phyloP scores from a whole-genome alignment of 1,139 yeast genomes.

The Entelexis sorbosivorans region DNA sequence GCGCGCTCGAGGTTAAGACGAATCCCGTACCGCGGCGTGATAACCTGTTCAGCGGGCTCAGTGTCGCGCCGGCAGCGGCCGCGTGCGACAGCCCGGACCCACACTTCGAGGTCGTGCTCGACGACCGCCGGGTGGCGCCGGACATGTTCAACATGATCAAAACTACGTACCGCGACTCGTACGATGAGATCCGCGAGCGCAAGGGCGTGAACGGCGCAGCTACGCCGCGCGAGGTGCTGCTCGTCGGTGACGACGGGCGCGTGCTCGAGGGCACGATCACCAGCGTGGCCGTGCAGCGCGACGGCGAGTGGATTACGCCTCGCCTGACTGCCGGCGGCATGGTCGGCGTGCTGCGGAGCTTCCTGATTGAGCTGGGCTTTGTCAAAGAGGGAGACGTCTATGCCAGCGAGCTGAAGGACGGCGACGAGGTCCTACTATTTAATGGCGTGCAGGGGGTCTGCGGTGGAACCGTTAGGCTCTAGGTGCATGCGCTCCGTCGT shows the following conservation, averaged over 20 bases:
- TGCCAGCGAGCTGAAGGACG: constrained; percentile 40
- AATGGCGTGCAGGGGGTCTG: constrained; percentile 74
- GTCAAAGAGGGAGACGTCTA: constrained; percentile 47
- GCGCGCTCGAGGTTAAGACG: constrained; percentile 45
- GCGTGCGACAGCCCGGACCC: constrained; percentile 26
- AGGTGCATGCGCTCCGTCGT: background rate
- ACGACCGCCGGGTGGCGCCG: constrained; percentile 27
- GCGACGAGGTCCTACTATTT: constrained; percentile 59
- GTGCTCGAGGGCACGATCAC: constrained; percentile 81
- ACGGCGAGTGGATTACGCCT: constrained; percentile 65
- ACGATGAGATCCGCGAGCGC: constrained; percentile 50
- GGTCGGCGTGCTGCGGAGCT: constrained; percentile 71
- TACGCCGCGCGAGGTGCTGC: constrained; percentile 55
- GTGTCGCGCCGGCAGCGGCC: constrained; percentile 17
- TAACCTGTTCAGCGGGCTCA: constrained; percentile 39
- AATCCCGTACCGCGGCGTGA: constrained; percentile 33
- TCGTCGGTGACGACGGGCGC: constrained; percentile 49
- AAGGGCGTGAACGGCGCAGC: constrained; percentile 29
- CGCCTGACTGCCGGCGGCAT: constrained; percentile 64
- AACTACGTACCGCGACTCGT: constrained; percentile 62
- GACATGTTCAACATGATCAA: constrained; percentile 57
- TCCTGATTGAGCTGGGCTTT: constrained; percentile 44
- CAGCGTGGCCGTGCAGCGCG: constrained; percentile 55
- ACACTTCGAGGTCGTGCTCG: constrained; percentile 53
- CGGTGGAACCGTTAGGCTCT: constrained; percentile 6